Conservation (phyloP, 2,329 filamentous ascomycete species). For the Colletotrichum liriopes region DNA sequence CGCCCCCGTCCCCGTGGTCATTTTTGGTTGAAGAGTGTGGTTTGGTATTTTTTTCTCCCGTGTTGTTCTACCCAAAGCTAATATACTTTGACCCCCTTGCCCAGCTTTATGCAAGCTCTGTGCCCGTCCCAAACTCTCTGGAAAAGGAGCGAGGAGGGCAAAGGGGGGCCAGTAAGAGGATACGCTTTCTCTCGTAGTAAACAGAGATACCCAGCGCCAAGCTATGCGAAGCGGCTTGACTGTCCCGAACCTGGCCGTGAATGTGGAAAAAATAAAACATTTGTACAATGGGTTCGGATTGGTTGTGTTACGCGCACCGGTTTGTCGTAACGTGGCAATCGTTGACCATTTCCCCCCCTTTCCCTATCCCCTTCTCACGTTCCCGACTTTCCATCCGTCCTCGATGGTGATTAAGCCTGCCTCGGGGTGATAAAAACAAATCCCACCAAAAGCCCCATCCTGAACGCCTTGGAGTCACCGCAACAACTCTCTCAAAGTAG, state of each 20-base stretch:
- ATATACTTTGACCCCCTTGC: slow-evolving; percentile 5
- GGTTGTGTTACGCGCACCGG: not conserved
- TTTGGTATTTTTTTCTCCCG: not conserved
- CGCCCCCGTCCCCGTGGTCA: too few species aligned
- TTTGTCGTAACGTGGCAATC: slow-evolving; percentile 8
- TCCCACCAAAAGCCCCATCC: not conserved
- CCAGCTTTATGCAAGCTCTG: slow-evolving; percentile 23
- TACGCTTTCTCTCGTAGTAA: not conserved
- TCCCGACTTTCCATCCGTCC: not conserved
- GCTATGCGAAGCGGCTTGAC: slow-evolving; percentile 15
- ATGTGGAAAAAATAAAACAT: not conserved
- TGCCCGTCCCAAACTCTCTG: slow-evolving; percentile 18
- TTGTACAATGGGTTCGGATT: slow-evolving; percentile 17
- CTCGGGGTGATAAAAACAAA: not conserved
- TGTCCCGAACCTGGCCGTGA: slow-evolving; percentile 4
- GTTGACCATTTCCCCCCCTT: not conserved
- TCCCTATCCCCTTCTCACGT: not conserved
- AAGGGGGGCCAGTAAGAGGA: not conserved
- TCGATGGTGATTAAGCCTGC: slow-evolving; percentile 11
- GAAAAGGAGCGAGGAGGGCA: not conserved
- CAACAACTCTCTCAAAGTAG: not conserved
- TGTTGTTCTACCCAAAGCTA: not conserved
- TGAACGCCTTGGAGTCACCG: slow-evolving; percentile 20
- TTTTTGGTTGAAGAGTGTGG: not conserved
- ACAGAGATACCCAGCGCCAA: slow-evolving; percentile 2